Evolutionary conservation across 495 filamentous ascomycete genomes (phyloP), one percentile per base, ranked within the genome.

Genomic region (Penicillium verhagenii): DNA sequence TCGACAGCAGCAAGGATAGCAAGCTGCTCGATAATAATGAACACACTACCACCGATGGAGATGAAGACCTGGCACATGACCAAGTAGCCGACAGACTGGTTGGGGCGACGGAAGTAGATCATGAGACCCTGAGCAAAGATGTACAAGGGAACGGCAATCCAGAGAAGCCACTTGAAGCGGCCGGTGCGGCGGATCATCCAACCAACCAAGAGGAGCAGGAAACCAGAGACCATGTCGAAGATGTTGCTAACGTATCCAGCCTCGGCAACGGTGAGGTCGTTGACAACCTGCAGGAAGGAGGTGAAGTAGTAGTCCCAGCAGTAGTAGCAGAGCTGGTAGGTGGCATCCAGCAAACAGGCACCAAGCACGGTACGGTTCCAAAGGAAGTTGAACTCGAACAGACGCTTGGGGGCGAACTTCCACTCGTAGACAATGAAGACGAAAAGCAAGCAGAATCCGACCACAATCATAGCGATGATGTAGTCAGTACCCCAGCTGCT

Each of bases 201-300:
- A 51, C 81, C 84, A 21, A 79, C 74, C 24, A 77, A 45, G 42
- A 85, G 60, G 1, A 62, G 50, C n/a, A 65, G 52, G 6, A 76
- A 51, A 53, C 76, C 75, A n/a, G 78, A 74, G 51, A 73, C 76
- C 19, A 83, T 63, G 60, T 67, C 74, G 69, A 73, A 79, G 51
- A 69, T 68, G 54, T 80, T 79, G 2, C 64, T 69, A 55, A 83
- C 70, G 54, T 80, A 81, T 11, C 76, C 76, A 1, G 85, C 72
- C 18, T 86, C 33, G 7, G 71, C 68, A 52, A 88, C 54, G 86
- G 53, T 58, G 47, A 77, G 9, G 84, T 75, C 68, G 57, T 86
- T 78, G 42, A 93, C 89, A 2, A 89, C 88, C 72, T 89, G 87
- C 3, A 93, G 73, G 72, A 84, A 91, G 14, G 84, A 89, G 26